These are phyloP conservation scores for Elongisporangium anandrum DNA, from an alignment of 352 stramenopile species.

Conservation along the genomic window DNA sequence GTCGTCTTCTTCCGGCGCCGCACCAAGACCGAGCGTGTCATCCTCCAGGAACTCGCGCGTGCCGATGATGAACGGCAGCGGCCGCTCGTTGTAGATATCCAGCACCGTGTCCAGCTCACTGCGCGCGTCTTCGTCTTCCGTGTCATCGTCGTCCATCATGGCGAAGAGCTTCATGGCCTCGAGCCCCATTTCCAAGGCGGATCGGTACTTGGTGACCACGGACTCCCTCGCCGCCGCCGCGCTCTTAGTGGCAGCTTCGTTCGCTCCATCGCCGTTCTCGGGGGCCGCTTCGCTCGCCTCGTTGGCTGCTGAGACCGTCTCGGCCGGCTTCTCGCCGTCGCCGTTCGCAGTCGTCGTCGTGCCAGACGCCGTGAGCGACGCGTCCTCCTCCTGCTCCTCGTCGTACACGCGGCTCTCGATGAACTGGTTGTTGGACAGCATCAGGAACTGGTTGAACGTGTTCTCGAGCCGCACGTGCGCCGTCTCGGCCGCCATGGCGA, in stretches of 20 bases:
- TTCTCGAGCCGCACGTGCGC: conserved; percentile 76
- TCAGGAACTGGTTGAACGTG: conserved; percentile 86
- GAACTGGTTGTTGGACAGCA: conserved; percentile 87
- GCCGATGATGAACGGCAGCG: conserved; percentile 85
- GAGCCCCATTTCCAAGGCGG: conserved; percentile 71
- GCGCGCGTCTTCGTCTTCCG: conserved; percentile 42
- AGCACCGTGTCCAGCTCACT: conserved; percentile 68
- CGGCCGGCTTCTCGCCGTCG: neutral
- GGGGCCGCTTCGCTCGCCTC: conserved; percentile 10
- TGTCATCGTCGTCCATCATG: conserved; percentile 65
- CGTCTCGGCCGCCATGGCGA: conserved; percentile 59
- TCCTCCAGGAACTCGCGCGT: conserved; percentile 84
- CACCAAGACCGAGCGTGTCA: conserved; percentile 75
- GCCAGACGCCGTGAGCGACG: conserved; percentile 11
- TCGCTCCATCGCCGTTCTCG: conserved; percentile 1
- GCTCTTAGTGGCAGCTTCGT: conserved; percentile 13
- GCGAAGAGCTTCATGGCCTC: conserved; percentile 84
- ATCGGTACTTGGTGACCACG: conserved; percentile 70
- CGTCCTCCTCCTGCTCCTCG: conserved; percentile 71
- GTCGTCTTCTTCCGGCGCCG: conserved; percentile 46
- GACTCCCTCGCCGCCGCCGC: conserved; percentile 29
- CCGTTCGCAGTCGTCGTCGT: neutral
- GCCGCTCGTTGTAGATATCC: conserved; percentile 88
- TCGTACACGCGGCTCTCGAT: conserved; percentile 89
- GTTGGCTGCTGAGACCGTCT: conserved; percentile 8